A percentile compares a stretch with the other conserved stretches of the same genome.
Evolutionary conservation across 306 rosid species (phyloP).

Genomic region (Luffa aegyptiaca): DNA sequence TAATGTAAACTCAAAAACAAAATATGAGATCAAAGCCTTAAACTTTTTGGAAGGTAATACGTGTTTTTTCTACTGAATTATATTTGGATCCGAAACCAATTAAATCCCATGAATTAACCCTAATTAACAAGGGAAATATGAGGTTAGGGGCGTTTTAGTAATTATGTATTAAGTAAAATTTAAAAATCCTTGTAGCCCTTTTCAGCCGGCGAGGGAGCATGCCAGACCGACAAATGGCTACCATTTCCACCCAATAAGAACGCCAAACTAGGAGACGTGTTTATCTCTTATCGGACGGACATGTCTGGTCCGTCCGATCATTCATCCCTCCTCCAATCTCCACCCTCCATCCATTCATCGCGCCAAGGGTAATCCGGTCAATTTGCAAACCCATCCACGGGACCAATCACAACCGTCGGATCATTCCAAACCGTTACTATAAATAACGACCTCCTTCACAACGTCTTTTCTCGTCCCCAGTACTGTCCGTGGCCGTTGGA

Average conservation of each 20-base stretch:
- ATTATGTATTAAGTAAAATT: not conserved
- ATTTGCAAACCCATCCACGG: not conserved
- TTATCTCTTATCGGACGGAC: not conserved
- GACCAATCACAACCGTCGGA: conserved; percentile 3
- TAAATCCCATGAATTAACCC: not conserved
- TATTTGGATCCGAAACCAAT: not conserved
- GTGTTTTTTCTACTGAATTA: too few relatives aligned
- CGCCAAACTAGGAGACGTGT: not conserved
- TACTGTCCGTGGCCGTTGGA: conserved; percentile 14
- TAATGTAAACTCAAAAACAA: too few relatives aligned
- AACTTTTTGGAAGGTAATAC: too few relatives aligned
- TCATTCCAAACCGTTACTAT: conserved; percentile 13
- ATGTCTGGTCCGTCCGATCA: conserved; percentile 16
- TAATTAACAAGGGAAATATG: not conserved
- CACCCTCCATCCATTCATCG: not conserved
- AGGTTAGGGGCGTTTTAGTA: not conserved
- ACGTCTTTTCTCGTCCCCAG: conserved; percentile 4
- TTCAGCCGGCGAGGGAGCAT: conserved; percentile 16
- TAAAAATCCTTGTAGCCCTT: not conserved
- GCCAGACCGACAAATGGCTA: conserved; percentile 10
- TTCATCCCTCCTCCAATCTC: not conserved
- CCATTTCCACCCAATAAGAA: not conserved
- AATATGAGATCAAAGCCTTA: too few relatives aligned
- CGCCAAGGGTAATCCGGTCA: not conserved
- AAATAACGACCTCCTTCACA: conserved; percentile 13